A percentile compares a stretch with the other conserved stretches of the same genome.
Conservation (phyloP, 768 basidiomycete genomes). For the Suillus decipiens region DNA sequence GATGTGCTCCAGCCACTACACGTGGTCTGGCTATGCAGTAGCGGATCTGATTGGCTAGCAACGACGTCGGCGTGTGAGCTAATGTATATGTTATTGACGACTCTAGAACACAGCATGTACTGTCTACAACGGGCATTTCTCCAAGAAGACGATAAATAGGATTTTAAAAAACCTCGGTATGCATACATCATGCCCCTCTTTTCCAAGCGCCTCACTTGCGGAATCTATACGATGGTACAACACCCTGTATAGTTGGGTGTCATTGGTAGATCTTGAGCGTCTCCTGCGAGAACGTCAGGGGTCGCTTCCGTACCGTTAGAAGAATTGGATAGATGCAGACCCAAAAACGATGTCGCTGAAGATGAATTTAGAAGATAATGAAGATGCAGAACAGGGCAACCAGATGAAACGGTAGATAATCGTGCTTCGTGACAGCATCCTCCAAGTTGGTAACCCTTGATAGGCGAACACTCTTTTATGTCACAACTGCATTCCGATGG, state of each 20-base stretch:
- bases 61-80: no score
- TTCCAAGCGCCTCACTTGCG: no score
- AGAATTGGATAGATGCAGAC: conserved; percentile 5
- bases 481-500: neutral
- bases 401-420: neutral
- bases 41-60: no score
- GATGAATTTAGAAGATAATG: neutral
- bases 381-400: neutral
- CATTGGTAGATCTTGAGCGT: conserved; percentile 12
- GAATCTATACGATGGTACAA: neutral
- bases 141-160: no score
- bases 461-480: neutral
- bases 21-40: no score
- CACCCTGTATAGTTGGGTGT: conserved; percentile 23
- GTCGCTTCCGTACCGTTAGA: neutral
- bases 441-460: neutral
- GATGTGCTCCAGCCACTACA: no score
- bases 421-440: neutral
- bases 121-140: no score
- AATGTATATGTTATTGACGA: no score
- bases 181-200: no score
- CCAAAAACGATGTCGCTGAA: neutral
- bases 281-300: conserved; percentile 9
- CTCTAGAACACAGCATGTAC: no score
- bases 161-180: no score